Conservation (phyloP, 2,329 filamentous ascomycete genomes). For the Fusarium nelsonii region DNA sequence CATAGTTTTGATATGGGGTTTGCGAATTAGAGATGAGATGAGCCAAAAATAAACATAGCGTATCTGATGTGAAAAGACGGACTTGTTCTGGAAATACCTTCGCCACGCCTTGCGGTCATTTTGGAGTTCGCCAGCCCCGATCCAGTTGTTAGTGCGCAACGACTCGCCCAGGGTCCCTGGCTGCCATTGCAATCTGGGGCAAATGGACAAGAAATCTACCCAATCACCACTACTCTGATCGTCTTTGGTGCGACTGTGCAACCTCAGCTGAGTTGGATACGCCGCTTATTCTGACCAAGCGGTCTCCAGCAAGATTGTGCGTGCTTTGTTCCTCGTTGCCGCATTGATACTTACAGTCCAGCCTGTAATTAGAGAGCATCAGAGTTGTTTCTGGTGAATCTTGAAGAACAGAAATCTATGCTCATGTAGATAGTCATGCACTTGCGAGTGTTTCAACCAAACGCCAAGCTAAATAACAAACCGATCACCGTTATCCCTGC, state of each 20-base stretch:
- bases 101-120: conserved; percentile 34
- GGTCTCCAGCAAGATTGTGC: not conserved
- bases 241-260: not conserved
- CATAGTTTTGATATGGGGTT: not conserved
- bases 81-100: conserved; percentile 18
- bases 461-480: conserved; percentile 22
- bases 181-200: conserved; percentile 5
- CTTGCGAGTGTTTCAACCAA: conserved; percentile 3
- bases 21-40: conserved; percentile 3
- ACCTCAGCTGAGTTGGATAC: conserved; percentile 19
- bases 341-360: not conserved
- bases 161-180: conserved; percentile 15
- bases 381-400: not conserved
- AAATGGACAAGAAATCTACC: conserved; percentile 10
- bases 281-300: not conserved
- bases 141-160: conserved; percentile 19
- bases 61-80: not conserved
- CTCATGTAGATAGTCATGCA: no score
- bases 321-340: not conserved
- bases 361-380: not conserved
- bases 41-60: conserved; percentile 37
- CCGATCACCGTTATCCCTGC: conserved; percentile 31
- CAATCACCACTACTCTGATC: not conserved
- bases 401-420: not conserved
- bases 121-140: conserved; percentile 18